These are phyloP conservation scores for Phytopythium oedochilum DNA, from an alignment of 352 stramenopile species.

Conservation along the genomic window DNA sequence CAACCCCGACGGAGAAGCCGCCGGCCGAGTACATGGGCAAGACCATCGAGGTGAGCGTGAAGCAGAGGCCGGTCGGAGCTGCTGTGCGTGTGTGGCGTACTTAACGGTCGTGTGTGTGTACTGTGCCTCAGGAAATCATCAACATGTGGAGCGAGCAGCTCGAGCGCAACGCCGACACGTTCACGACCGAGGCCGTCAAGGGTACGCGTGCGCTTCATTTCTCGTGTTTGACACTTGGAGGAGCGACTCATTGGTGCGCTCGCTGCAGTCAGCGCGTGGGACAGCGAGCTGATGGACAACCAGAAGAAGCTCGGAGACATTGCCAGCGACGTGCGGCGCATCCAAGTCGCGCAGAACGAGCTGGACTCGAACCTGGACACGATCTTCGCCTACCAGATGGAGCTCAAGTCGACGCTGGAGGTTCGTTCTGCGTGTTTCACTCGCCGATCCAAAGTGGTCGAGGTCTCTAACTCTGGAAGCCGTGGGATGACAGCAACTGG, in stretches of 20 bases:
- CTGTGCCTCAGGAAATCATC: slow-evolving; percentile 65
- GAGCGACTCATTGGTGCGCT: too few relatives aligned
- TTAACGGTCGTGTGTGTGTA: not conserved
- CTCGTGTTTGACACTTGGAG: not conserved
- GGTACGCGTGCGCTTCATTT: slow-evolving; percentile 25
- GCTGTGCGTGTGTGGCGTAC: too few relatives aligned
- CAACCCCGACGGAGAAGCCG: slow-evolving; percentile 50
- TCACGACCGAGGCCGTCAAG: slow-evolving; percentile 86
- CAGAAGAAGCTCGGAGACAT: slow-evolving; percentile 83
- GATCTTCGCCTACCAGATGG: slow-evolving; percentile 87
- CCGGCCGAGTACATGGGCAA: slow-evolving; percentile 83
- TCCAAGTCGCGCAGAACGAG: slow-evolving; percentile 85
- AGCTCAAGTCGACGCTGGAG: slow-evolving; percentile 86
- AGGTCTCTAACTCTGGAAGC: too few relatives aligned
- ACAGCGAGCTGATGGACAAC: slow-evolving; percentile 81
- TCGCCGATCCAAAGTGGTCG: too few relatives aligned
- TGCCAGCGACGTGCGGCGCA: slow-evolving; percentile 75
- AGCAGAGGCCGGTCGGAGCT: not conserved
- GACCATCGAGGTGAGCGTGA: slow-evolving; percentile 60
- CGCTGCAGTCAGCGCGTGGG: slow-evolving; percentile 81
- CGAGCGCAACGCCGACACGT: slow-evolving; percentile 79
- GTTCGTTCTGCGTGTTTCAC: slow-evolving; percentile 16
- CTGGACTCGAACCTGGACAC: slow-evolving; percentile 84
- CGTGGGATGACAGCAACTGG: slow-evolving; percentile 83
- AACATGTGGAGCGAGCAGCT: slow-evolving; percentile 89